A percentile compares a stretch with the other conserved stretches of the same genome.
phyloP scores from a whole-genome alignment of 225 moss, liverwort and hornwort genomes.

The Bryum argenteum region DNA sequence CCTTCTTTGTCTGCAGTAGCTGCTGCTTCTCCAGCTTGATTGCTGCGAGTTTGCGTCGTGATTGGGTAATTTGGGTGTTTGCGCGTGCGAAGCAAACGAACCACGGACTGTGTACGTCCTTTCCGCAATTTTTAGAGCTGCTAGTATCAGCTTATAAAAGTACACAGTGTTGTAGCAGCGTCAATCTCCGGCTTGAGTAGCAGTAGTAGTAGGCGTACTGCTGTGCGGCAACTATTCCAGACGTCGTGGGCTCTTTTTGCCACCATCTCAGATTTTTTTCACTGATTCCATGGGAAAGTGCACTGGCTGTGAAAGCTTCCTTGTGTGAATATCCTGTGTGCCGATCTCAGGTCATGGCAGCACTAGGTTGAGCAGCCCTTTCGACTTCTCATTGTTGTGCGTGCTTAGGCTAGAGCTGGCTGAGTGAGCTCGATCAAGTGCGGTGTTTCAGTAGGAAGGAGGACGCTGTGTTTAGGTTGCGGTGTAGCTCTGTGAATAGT shows the following conservation, averaged over 20 bases:
- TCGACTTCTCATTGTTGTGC: neutral
- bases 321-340: neutral
- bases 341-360: neutral
- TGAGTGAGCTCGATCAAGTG: too few relatives aligned
- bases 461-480: constrained; percentile 21
- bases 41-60: neutral
- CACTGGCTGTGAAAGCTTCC: neutral
- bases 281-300: constrained; percentile 33
- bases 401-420: neutral
- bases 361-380: neutral
- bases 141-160: neutral
- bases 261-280: constrained; percentile 1
- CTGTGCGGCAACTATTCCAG: neutral
- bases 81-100: constrained; percentile 19
- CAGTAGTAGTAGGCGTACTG: neutral
- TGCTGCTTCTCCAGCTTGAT: neutral
- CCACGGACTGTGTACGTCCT: neutral
- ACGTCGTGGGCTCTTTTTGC: neutral
- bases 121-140: constrained; percentile 4
- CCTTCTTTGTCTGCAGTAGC: neutral
- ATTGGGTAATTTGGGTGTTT: constrained; percentile 18
- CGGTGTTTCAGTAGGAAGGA: neutral
- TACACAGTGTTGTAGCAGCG: neutral
- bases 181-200: neutral
- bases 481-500: neutral